phyloP scores from a whole-genome alignment of 371 early-diverging fungal genomes.

The Modicella reniformis region DNA sequence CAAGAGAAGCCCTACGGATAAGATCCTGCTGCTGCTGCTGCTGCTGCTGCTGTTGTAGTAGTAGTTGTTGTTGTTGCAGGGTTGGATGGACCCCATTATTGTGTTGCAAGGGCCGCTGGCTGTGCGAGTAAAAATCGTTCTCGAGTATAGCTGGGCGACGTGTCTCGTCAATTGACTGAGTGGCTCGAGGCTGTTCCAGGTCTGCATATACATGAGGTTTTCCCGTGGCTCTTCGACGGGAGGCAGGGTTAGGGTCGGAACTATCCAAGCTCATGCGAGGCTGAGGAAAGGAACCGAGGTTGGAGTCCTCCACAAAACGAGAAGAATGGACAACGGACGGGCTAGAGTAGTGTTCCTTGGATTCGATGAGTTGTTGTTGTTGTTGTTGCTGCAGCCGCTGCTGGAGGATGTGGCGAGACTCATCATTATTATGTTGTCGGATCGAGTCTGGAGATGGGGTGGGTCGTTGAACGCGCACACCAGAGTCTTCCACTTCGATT shows the following conservation, averaged over 20 bases:
- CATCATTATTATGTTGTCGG: constrained; percentile 23
- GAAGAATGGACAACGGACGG: constrained; percentile 2
- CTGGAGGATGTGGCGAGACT: constrained; percentile 23
- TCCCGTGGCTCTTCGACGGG: constrained; percentile 26
- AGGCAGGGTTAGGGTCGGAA: neutral
- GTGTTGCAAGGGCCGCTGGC: constrained; percentile 13
- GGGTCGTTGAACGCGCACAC: constrained; percentile 18
- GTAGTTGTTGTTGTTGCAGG: neutral
- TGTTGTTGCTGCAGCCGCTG: constrained; percentile 25
- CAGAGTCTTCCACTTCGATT: constrained; percentile 30
- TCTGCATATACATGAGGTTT: constrained; percentile 9
- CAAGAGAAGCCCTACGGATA: constrained; percentile 18
- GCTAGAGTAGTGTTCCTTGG: constrained; percentile 1
- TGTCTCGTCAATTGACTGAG: constrained; percentile 44
- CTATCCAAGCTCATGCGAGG: constrained; percentile 28
- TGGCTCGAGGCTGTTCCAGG: constrained; percentile 24
- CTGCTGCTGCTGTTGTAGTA: constrained; percentile 19
- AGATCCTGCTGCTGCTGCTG: constrained; percentile 27
- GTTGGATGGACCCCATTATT: constrained; percentile 3
- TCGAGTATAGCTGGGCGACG: constrained; percentile 23
- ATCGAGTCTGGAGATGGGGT: constrained; percentile 49
- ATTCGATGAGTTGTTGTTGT: neutral
- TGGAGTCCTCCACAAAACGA: constrained; percentile 23
- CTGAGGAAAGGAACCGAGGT: constrained; percentile 18
- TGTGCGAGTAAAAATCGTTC: constrained; percentile 11